Conservation (phyloP, 768 basidiomycete species). For the Tubosaeta brunneosetosa region DNA sequence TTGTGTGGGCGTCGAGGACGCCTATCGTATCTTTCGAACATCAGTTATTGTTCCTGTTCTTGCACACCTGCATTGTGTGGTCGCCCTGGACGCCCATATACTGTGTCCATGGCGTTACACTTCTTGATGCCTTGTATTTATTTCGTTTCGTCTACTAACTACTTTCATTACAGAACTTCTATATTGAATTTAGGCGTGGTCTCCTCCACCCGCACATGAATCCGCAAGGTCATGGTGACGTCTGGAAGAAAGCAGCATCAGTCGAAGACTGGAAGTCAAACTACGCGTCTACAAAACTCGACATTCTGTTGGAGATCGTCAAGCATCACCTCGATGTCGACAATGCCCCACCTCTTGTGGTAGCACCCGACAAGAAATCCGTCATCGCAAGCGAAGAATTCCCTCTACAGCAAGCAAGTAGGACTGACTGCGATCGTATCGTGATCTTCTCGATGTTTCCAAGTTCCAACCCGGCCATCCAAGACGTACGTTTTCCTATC, state of each 20-base stretch:
- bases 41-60: too few relatives aligned
- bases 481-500: neutral
- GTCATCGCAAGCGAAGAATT: too few relatives aligned
- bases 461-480: neutral
- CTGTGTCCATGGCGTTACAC: too few relatives aligned
- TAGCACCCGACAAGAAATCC: neutral
- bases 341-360: neutral
- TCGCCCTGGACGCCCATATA: too few relatives aligned
- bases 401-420: too few relatives aligned
- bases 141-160: too few relatives aligned
- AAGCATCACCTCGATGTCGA: neutral
- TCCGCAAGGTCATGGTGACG: neutral
- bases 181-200: conserved; percentile 1
- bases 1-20: too few relatives aligned
- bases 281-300: neutral
- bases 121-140: too few relatives aligned
- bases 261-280: neutral
- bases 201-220: conserved; percentile 5
- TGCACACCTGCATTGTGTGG: too few relatives aligned
- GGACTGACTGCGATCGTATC: neutral
- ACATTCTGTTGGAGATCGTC: neutral
- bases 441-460: neutral
- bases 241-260: neutral
- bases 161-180: conserved; percentile 1
- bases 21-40: too few relatives aligned